Conservation (phyloP, 2,329 filamentous ascomycete genomes). For the Huntiella omanensis region DNA sequence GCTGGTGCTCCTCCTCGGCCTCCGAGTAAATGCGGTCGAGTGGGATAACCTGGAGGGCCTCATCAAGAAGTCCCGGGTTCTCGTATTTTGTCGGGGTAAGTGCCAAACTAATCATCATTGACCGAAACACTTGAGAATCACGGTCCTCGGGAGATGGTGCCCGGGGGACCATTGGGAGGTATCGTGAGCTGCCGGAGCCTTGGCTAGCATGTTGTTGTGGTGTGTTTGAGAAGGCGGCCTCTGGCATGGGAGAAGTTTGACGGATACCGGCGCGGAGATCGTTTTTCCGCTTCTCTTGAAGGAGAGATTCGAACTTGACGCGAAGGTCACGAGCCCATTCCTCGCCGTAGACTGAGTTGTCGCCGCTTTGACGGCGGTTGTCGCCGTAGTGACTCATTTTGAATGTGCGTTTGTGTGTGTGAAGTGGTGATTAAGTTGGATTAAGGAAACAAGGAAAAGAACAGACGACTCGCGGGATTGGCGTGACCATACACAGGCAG, state of each 20-base stretch:
- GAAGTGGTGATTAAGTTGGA: conserved; percentile 8
- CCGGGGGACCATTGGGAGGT: conserved; percentile 43
- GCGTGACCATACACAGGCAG: not conserved
- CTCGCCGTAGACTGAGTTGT: conserved; percentile 37
- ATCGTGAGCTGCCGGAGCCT: conserved; percentile 28
- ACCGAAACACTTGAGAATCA: conserved; percentile 56
- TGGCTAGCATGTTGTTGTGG: conserved; percentile 26
- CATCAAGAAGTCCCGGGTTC: conserved; percentile 84
- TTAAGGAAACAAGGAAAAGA: conserved; percentile 11
- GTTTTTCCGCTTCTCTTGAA: conserved; percentile 74
- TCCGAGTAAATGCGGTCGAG: conserved; percentile 83
- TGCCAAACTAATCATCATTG: conserved; percentile 67
- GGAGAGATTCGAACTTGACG: conserved; percentile 66
- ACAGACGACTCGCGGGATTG: not conserved
- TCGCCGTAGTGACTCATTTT: conserved; percentile 7
- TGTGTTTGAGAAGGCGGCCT: conserved; percentile 18
- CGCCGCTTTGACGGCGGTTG: conserved; percentile 6
- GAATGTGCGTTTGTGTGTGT: conserved; percentile 1
- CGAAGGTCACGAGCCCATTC: conserved; percentile 63
- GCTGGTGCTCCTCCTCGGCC: conserved; percentile 81
- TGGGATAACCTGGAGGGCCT: conserved; percentile 71
- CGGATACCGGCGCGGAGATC: conserved; percentile 40
- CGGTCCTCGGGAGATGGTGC: conserved; percentile 48
- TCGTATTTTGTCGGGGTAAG: conserved; percentile 86
- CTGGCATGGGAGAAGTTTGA: conserved; percentile 33